Percentiles rank a stretch among this genome's conserved stretches.
Evolutionary conservation across 768 basidiomycete genomes (phyloP).

Genomic region (Infundibulicybe gibba): DNA sequence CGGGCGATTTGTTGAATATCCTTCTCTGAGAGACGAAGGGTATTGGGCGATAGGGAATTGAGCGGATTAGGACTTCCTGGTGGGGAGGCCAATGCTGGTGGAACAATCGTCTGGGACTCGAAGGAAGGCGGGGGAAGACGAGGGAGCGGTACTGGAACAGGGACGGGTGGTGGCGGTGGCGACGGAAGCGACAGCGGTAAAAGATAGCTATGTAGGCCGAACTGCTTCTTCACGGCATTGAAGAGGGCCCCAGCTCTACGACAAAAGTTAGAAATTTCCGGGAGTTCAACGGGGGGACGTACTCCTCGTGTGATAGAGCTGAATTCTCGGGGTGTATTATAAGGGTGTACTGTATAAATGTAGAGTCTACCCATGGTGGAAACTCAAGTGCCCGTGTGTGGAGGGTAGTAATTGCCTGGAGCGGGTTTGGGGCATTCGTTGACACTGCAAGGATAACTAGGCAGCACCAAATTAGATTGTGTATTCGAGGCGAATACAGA

Average conservation of each 20-base stretch:
- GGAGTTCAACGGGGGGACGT: slow-evolving; percentile 24
- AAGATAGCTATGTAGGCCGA: slow-evolving; percentile 73
- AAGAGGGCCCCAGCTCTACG: slow-evolving; percentile 71
- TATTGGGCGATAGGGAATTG: slow-evolving; percentile 26
- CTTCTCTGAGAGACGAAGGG: slow-evolving; percentile 55
- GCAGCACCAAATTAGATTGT: slow-evolving; percentile 8
- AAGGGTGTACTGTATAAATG: slow-evolving; percentile 66
- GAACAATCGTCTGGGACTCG: slow-evolving; percentile 24
- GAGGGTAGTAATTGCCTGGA: slow-evolving; percentile 76
- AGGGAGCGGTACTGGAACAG: slow-evolving; percentile 62
- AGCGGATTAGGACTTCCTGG: slow-evolving; percentile 16
- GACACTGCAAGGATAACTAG: slow-evolving; percentile 81
- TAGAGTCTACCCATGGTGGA: slow-evolving; percentile 79
- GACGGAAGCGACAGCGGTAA: slow-evolving; percentile 60
- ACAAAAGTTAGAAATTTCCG: slow-evolving; percentile 1
- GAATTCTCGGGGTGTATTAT: slow-evolving; percentile 75
- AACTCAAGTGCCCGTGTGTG: slow-evolving; percentile 64
- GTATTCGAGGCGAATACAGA: slow-evolving; percentile 12
- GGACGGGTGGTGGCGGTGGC: slow-evolving; percentile 62
- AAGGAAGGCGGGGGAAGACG: slow-evolving; percentile 55
- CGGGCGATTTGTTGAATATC: slow-evolving; percentile 75
- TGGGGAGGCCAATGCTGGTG: slow-evolving; percentile 12
- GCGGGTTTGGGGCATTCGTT: slow-evolving; percentile 75
- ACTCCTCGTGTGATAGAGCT: slow-evolving; percentile 77
- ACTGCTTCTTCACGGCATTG: slow-evolving; percentile 87